These are phyloP conservation scores for Dioscorea zingiberensis DNA, from an alignment of 106 monocot species.

Conservation along the genomic window DNA sequence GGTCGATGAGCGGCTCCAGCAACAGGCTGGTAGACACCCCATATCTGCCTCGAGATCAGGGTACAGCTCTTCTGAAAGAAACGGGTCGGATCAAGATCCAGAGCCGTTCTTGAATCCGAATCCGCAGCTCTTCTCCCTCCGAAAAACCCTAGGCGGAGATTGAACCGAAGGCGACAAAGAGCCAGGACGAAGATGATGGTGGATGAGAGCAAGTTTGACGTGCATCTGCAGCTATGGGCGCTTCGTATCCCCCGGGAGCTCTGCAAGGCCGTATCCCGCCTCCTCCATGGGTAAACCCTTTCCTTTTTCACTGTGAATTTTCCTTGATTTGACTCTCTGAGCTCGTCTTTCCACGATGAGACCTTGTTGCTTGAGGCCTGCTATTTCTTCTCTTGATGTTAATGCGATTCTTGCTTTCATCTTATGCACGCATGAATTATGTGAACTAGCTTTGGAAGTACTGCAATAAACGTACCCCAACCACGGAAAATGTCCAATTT, in stretches of 20 bases:
- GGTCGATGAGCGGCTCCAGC: no score
- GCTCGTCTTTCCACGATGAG: not conserved
- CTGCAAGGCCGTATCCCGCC: conserved; percentile 44
- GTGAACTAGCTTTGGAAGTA: not conserved
- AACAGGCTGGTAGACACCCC: no score
- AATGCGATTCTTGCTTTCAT: not conserved
- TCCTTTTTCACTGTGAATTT: no score
- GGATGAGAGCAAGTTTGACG: conserved; percentile 68
- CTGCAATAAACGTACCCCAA: not conserved
- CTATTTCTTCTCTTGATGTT: not conserved
- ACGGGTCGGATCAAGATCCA: no score
- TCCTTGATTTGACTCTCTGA: not conserved
- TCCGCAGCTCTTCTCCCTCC: no score
- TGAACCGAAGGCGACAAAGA: no score
- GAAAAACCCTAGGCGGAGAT: no score
- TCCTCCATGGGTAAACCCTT: conserved; percentile 56
- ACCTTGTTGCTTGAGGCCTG: not conserved
- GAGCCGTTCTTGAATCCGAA: no score
- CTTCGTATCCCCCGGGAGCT: conserved; percentile 72
- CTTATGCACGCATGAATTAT: not conserved
- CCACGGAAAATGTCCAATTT: not conserved
- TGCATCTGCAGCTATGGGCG: conserved; percentile 58
- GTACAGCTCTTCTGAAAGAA: no score
- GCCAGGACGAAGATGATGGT: conserved; percentile 3
- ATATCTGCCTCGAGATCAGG: no score